Base-by-base conservation (phyloP, 73 alveolate species). In the Tetrahymena thermophila region DNA sequence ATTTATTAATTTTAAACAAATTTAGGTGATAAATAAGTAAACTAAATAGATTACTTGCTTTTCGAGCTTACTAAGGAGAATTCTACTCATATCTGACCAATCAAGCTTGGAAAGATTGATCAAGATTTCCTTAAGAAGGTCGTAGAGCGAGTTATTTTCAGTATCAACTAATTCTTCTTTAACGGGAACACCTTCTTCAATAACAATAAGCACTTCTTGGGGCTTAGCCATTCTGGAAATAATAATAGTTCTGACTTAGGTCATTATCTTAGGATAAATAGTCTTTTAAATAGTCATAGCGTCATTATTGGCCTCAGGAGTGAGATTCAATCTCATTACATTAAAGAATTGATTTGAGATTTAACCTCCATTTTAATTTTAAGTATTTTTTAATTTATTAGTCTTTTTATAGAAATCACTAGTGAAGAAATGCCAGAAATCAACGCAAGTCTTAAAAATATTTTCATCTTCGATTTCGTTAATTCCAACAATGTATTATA, bases 141-240 rank as follows among this genome's bases (percentile, higher is more conserved):
- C 99, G 85, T 98, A 98, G 71, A 98, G 95, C 43, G 97, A 95
- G 95, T 97, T 96, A 35, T 98, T 97, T 93, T 98, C 99, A 55
- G 99, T 98, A 94, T 98, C 99, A 94, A 94, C 95, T 85, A 96
- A 83, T 34, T 95, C 98, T 93, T 98, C 99, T 93, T 97, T 98
- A 11, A 97, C 98, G 7, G 99, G 98, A 11, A 97, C 95, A 7
- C 99, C 99, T 83, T 98, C 99, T 96, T 98, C 99, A 15, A 98
- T 97, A 38, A 97, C 97, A 19, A 99, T 98, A 93, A 98, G 98
- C 11, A 99, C 99, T 98, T 99, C 99, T 93, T 98, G 85, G n/a
- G 99, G 99, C 95, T 99, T 99, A 19, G 99, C 99, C 99, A 98
- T 99, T 94, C 96, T 97, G 56, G 97, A 94, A n/a, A 99, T 97